Conservation (phyloP, 2,329 filamentous ascomycete species). For the Aspergillus sp. region DNA sequence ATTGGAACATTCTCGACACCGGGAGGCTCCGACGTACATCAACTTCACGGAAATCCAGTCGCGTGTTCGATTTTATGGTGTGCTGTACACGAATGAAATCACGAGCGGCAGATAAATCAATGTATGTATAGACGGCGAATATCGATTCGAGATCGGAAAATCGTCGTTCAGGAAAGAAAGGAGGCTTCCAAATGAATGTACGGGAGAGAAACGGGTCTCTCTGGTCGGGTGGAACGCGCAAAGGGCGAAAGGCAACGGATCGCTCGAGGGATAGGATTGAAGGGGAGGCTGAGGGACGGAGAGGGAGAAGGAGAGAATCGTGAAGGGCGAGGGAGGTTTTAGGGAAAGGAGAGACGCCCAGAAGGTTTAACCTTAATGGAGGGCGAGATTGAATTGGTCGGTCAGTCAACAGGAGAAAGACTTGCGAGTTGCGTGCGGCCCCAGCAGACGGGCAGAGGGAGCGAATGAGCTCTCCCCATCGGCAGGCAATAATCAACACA, state of each 20-base stretch:
- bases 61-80: constrained; percentile 29
- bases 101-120: constrained; percentile 3
- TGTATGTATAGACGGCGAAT: constrained; percentile 7
- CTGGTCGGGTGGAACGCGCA: constrained; percentile 48
- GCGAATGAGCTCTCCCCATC: constrained; percentile 13
- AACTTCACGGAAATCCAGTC: constrained; percentile 32
- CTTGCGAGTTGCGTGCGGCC: constrained; percentile 11
- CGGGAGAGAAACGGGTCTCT: constrained; percentile 44
- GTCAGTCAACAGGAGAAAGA: constrained; percentile 14
- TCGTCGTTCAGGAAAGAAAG: constrained; percentile 25
- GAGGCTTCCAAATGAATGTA: constrained; percentile 45
- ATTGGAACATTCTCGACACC: constrained; percentile 3
- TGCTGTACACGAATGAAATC: constrained; percentile 32
- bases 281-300: constrained; percentile 30
- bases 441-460: constrained; percentile 8
- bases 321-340: constrained; percentile 26
- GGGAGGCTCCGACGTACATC: constrained; percentile 32
- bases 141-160: constrained; percentile 26
- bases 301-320: constrained; percentile 30
- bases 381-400: constrained; percentile 22
- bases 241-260: constrained; percentile 31
- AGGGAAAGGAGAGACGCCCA: constrained; percentile 7
- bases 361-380: constrained; percentile 6
- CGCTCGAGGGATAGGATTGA: constrained; percentile 26
- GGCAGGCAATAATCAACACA: constrained; percentile 17